These are phyloP conservation scores for Bretschneidera sinensis DNA, from an alignment of 345 rosid genomes.

Conservation along the genomic window DNA sequence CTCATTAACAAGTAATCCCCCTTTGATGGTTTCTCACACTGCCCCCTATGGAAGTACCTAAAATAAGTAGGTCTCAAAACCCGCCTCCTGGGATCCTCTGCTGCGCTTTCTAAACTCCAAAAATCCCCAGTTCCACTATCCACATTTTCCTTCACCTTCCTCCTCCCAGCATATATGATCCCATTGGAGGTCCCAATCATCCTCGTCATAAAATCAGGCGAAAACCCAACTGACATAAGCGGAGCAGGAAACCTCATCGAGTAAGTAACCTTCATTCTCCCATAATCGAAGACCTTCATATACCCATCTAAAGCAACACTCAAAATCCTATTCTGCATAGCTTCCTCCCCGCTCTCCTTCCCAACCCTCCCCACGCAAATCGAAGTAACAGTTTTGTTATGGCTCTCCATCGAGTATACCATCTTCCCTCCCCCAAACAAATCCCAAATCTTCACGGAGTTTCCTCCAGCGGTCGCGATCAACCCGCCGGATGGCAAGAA, in stretches of 20 bases:
- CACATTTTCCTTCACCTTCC: conserved; percentile 46
- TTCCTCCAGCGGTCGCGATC: conserved; percentile 81
- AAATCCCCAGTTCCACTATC: conserved; percentile 28
- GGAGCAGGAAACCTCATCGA: conserved; percentile 93
- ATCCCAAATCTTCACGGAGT: conserved; percentile 86
- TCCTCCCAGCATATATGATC: conserved; percentile 62
- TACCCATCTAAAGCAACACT: conserved; percentile 90
- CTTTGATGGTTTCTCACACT: conserved; percentile 63
- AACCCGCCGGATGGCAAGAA: conserved; percentile 86
- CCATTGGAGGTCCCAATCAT: conserved; percentile 80
- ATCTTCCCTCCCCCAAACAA: conserved; percentile 76
- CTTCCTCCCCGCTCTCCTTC: conserved; percentile 33
- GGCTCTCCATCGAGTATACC: conserved; percentile 86
- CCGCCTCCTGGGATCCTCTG: conserved; percentile 41
- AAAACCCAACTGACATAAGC: conserved; percentile 62
- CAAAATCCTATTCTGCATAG: conserved; percentile 50
- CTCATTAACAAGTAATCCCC: conserved; percentile 63
- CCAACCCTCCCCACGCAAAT: conserved; percentile 55
- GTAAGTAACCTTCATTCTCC: conserved; percentile 67
- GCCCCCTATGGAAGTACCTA: conserved; percentile 85
- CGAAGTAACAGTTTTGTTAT: conserved; percentile 87
- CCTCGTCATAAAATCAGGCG: conserved; percentile 51
- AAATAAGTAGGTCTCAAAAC: conserved; percentile 49
- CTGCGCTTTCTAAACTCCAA: conserved; percentile 36
- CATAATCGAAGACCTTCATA: conserved; percentile 87